These are phyloP conservation scores for Raddia guianensis DNA, from an alignment of 176 grass and related monocot genomes.

Conservation along the genomic window DNA sequence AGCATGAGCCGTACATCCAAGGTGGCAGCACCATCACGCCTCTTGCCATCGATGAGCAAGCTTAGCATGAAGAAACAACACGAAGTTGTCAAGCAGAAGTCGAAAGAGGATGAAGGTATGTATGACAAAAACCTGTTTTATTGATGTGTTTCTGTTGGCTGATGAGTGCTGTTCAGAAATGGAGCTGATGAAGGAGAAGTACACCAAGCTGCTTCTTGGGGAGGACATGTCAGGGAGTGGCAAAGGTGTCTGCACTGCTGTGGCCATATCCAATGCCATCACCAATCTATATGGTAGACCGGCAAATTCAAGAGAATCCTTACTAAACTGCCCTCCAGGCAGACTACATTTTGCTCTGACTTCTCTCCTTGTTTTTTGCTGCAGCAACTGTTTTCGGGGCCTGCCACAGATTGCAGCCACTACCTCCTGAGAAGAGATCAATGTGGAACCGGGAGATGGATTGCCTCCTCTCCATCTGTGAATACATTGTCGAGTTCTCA, in stretches of 20 bases:
- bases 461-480: conserved; percentile 92
- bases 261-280: conserved; percentile 92
- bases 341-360: not conserved
- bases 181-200: conserved; percentile 97
- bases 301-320: not conserved
- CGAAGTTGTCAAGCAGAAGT: conserved; percentile 33
- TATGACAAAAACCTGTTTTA: not conserved
- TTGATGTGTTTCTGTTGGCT: conserved; percentile 10
- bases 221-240: conserved; percentile 96
- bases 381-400: conserved; percentile 92
- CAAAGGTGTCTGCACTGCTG: conserved; percentile 86
- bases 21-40: conserved; percentile 12
- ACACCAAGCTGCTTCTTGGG: conserved; percentile 85
- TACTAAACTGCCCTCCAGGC: not conserved
- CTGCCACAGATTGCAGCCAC: conserved; percentile 69
- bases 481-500: conserved; percentile 84
- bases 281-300: conserved; percentile 89
- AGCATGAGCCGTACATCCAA: conserved; percentile 34
- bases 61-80: conserved; percentile 54
- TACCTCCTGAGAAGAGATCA: conserved; percentile 70
- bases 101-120: conserved; percentile 46
- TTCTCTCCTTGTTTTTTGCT: conserved; percentile 16
- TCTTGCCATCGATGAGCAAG: conserved; percentile 45
- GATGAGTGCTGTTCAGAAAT: conserved; percentile 57
- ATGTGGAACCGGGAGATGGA: conserved; percentile 99